Evolutionary conservation across 495 filamentous ascomycete genomes (phyloP).

Genomic region (Penicillium riverlandense): DNA sequence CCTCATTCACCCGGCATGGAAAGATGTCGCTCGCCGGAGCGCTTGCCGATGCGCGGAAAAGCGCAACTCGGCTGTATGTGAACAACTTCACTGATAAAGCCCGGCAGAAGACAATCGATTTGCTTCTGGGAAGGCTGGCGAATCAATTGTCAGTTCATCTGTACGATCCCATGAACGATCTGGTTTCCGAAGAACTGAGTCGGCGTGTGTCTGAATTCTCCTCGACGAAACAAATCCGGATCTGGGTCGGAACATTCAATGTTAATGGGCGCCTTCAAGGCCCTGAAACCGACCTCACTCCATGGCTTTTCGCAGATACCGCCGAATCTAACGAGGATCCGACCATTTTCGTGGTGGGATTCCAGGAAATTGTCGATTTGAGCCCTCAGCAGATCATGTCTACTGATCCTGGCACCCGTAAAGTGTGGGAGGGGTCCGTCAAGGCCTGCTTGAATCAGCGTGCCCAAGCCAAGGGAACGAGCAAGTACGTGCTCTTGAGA

Average conservation of each 20-base stretch:
- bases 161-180: conserved; percentile 91
- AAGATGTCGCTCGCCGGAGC: conserved; percentile 95
- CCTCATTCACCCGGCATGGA: conserved; percentile 89
- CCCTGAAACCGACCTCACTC: conserved; percentile 67
- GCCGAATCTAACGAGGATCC: conserved; percentile 23
- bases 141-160: conserved; percentile 78
- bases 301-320: conserved; percentile 71
- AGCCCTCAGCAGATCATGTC: conserved; percentile 99
- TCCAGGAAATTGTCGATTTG: conserved; percentile 95
- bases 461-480: conserved; percentile 50
- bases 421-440: conserved; percentile 80
- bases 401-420: conserved; percentile 79
- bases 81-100: conserved; percentile 96
- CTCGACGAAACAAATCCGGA: conserved; percentile 42
- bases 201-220: conserved; percentile 51
- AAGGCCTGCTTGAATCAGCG: conserved; percentile 65
- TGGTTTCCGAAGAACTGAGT: conserved; percentile 66
- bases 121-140: conserved; percentile 75
- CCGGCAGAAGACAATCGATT: conserved; percentile 89
- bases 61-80: conserved; percentile 85
- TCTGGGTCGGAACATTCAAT: conserved; percentile 91
- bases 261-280: conserved; percentile 79
- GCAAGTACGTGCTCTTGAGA: conserved; percentile 82
- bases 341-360: conserved; percentile 73
- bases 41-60: conserved; percentile 92